A percentile compares a stretch with the other conserved stretches of the same genome.
These are phyloP conservation scores for Cyclanthera cordifolia DNA, from an alignment of 306 rosid species.

Conservation along the genomic window DNA sequence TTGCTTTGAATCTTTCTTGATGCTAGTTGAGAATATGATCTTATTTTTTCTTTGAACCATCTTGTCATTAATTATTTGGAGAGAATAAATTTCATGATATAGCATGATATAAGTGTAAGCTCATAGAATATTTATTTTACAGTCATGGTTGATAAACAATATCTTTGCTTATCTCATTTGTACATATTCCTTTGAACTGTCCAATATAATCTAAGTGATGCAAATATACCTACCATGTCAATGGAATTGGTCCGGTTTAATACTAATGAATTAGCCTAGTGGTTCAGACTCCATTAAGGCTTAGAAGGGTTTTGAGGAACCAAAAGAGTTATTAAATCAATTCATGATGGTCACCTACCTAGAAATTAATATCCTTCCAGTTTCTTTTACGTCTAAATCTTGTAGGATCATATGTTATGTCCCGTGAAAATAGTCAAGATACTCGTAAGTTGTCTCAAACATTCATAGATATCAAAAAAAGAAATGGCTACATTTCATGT, in stretches of 20 bases:
- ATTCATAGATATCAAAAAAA: too few species aligned
- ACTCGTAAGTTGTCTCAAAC: too few species aligned
- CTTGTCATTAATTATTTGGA: not conserved
- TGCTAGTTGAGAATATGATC: not conserved
- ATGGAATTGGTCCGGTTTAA: not conserved
- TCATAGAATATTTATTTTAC: not conserved
- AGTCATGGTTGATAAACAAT: not conserved
- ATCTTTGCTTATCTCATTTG: not conserved
- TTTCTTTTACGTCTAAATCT: too few species aligned
- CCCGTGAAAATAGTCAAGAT: too few species aligned
- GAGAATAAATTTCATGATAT: not conserved
- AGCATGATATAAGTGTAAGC: not conserved
- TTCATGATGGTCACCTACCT: too few species aligned
- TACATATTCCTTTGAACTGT: not conserved
- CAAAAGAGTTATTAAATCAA: too few species aligned
- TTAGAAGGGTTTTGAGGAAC: too few species aligned
- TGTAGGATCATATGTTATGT: too few species aligned
- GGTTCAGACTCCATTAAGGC: too few species aligned
- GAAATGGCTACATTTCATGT: not conserved
- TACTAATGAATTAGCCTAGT: too few species aligned
- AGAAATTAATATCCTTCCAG: too few species aligned
- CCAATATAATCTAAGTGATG: not conserved
- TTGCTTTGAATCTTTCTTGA: not conserved
- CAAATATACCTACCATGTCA: not conserved
- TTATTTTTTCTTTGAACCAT: not conserved